Conservation (phyloP, 1,139 yeast species). For the Chernovozyma aurita region DNA sequence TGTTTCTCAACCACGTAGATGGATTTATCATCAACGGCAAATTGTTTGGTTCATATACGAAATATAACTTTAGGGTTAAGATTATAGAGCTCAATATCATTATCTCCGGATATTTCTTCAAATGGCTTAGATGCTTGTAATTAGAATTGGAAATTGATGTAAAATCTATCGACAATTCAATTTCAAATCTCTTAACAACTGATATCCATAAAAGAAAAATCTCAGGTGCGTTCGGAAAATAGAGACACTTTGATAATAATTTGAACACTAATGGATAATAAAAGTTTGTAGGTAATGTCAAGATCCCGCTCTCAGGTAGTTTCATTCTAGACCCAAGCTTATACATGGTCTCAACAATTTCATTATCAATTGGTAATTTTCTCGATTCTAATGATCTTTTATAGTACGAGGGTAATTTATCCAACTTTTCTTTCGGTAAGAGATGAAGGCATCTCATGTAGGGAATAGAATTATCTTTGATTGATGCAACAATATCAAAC, state of each 20-base stretch:
- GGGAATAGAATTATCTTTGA: conserved; percentile 34
- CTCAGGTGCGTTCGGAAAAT: conserved; percentile 31
- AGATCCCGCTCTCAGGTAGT: conserved; percentile 2
- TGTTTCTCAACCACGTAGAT: conserved; percentile 21
- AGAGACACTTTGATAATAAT: conserved; percentile 20
- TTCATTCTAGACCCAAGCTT: conserved; percentile 10
- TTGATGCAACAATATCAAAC: conserved; percentile 27
- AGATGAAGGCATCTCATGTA: conserved; percentile 29
- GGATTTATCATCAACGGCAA: conserved; percentile 5
- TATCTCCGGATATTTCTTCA: conserved; percentile 26
- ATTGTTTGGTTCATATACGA: conserved; percentile 13
- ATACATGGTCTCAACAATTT: conserved; percentile 19
- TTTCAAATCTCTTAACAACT: conserved; percentile 11
- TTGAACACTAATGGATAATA: conserved; percentile 34
- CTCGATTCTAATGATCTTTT: conserved; percentile 24
- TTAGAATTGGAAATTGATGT: not conserved
- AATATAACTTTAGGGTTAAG: conserved; percentile 25
- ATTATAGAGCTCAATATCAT: conserved; percentile 21
- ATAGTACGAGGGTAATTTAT: conserved; percentile 22
- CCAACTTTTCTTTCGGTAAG: conserved; percentile 21
- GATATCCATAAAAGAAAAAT: conserved; percentile 18
- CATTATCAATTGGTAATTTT: conserved; percentile 24
- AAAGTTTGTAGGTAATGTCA: conserved; percentile 17
- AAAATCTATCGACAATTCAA: conserved; percentile 4
- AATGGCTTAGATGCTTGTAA: not conserved